Conservation (phyloP, 306 rosid species). For the Cicer cuneatum region DNA sequence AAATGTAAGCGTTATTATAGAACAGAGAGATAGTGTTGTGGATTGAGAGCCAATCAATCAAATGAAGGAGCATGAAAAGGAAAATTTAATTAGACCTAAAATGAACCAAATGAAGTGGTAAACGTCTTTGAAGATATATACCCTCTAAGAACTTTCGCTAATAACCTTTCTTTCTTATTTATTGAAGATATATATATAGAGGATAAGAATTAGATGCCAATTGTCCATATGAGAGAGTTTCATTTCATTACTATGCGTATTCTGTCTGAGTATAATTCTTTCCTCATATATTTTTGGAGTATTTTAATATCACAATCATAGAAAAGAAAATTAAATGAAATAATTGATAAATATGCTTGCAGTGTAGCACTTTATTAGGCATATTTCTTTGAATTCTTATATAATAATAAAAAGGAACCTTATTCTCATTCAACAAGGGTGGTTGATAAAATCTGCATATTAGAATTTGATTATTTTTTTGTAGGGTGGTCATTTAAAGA, state of each 20-base stretch:
- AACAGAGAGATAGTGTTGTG: too few relatives aligned
- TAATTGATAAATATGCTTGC: constrained; percentile 24
- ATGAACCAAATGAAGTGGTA: constrained; percentile 21
- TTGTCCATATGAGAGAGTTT: constrained; percentile 10
- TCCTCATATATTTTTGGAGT: background rate
- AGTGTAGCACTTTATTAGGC: constrained; percentile 3
- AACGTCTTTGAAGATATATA: constrained; percentile 22
- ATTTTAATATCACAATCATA: constrained; percentile 1
- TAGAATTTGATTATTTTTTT: constrained; percentile 21
- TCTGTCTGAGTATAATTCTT: constrained; percentile 7
- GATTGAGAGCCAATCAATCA: too few relatives aligned
- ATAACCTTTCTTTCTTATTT: constrained; percentile 35
- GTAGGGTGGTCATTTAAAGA: constrained; percentile 48
- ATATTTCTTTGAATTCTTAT: background rate
- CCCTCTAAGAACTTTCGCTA: background rate
- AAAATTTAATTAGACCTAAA: background rate
- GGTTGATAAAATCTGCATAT: constrained; percentile 33
- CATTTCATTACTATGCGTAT: constrained; percentile 21
- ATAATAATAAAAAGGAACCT: constrained; percentile 32
- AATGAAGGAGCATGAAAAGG: background rate
- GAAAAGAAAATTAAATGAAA: constrained; percentile 1
- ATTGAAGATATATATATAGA: background rate
- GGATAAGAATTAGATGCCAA: constrained; percentile 46
- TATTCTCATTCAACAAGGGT: constrained; percentile 44
- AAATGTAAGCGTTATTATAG: too few relatives aligned